Percentiles rank a stretch among this genome's conserved stretches.
These are phyloP conservation scores for Irpex sp. DNA, from an alignment of 1,284 basidiomycete genomes.

Conservation along the genomic window DNA sequence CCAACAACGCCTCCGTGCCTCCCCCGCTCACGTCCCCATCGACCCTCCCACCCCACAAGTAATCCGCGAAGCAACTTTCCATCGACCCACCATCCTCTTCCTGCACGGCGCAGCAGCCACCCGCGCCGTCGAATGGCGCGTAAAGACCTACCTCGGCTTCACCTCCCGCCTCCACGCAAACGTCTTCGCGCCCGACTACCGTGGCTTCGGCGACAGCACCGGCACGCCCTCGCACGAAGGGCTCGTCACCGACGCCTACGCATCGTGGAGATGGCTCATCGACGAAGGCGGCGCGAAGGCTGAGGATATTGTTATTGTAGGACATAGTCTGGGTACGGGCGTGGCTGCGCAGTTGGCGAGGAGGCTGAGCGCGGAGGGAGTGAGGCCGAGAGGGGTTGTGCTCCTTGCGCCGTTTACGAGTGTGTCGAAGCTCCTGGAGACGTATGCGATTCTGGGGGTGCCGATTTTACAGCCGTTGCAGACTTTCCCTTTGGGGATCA, in stretches of 20 bases:
- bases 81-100: constrained; percentile 76
- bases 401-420: constrained; percentile 77
- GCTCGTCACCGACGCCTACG: constrained; percentile 67
- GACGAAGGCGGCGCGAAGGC: constrained; percentile 46
- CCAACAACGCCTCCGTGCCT: constrained; percentile 34
- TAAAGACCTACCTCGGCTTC: constrained; percentile 57
- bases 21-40: constrained; percentile 4
- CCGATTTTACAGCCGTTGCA: constrained; percentile 69
- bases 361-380: constrained; percentile 49
- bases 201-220: constrained; percentile 88
- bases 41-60: constrained; percentile 27
- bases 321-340: constrained; percentile 82
- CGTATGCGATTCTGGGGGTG: constrained; percentile 66
- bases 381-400: constrained; percentile 55
- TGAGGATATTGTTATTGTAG: constrained; percentile 64
- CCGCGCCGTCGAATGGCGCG: constrained; percentile 59
- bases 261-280: constrained; percentile 78
- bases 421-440: constrained; percentile 58
- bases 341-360: constrained; percentile 62
- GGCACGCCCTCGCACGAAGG: constrained; percentile 76
- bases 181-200: constrained; percentile 83
- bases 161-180: constrained; percentile 65
- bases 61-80: constrained; percentile 43
- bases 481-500: constrained; percentile 61
- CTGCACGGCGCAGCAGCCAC: constrained; percentile 89